Base-by-base conservation (phyloP, 306 rosid genomes). In the Hylodesmum podocarpum region DNA sequence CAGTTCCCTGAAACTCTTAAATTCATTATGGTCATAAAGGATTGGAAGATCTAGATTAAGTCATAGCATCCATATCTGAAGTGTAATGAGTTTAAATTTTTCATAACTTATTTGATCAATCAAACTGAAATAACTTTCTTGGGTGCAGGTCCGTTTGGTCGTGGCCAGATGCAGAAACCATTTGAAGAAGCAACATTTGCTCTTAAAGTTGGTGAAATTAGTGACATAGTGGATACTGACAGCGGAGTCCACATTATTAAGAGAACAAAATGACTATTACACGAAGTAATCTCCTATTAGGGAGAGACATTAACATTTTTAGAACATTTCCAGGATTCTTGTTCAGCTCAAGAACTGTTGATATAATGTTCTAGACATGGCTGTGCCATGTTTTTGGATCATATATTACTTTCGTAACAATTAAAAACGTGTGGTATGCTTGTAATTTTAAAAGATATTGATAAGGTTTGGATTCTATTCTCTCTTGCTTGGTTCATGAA, bases 121-220 rank as follows among this genome's bases (percentile, higher is more conserved):
- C 18, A 13, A 66, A 70, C 51, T 74, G 64, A 70, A 8, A 21
- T 28, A 10, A 19, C 11, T 80, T 73, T 80, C 69, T 47, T 83
- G 76, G 74, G 5, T 83, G 79, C 89, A 95, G 99, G 98, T 77
- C 83, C 92, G 77, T 95, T 95, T 64, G 98, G 97, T 57, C 97
- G 96, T 46, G 97, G 97, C 55, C 99, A 92, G 88, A 95, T 95
- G 99, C 97, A 95, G 88, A 95, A 92, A 83, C 94, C 99, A 39
- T 95, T 95, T 59, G 99, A 95, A 81, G 97, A 95, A 63, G 93
- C 95, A 51, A 80, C 97, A 57, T 89, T 4, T 83, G 88, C 77
- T 28, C 96, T 94, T 63, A 85, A 92, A 83, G 88, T 94, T 63
- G 97, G 98, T 40, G 97, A 92, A 77, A 53, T 92, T 34, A 94